Evolutionary conservation across 306 rosid species (phyloP).

Genomic region (Senna tora): DNA sequence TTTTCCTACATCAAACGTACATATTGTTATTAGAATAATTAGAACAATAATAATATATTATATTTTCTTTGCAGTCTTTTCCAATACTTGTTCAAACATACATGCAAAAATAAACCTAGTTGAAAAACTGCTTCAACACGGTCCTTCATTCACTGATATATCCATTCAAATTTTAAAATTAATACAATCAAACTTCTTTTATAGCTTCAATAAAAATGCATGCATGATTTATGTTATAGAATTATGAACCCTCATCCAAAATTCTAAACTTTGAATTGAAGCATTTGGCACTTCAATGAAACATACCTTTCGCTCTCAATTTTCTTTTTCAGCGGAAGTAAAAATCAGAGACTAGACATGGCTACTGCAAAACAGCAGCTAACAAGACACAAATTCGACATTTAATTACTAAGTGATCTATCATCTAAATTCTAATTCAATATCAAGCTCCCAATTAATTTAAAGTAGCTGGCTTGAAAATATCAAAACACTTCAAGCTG

Average conservation of each 20-base stretch:
- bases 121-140: background rate
- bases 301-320: background rate
- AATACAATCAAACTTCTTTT: background rate
- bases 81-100: background rate
- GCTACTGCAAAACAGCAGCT: background rate
- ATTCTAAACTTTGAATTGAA: background rate
- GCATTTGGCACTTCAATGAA: background rate
- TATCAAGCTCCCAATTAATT: background rate
- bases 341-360: background rate
- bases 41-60: background rate
- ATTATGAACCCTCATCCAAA: background rate
- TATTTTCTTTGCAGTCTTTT: background rate
- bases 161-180: background rate
- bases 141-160: background rate
- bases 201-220: constrained; percentile 3
- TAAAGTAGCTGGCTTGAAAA: background rate
- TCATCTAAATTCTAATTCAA: background rate
- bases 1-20: constrained; percentile 46
- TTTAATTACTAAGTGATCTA: background rate
- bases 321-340: background rate
- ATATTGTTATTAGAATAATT: background rate
- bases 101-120: background rate
- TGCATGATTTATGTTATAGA: background rate
- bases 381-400: background rate
- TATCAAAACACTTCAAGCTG: constrained; percentile 1